Evolutionary conservation across 768 basidiomycete genomes (phyloP).

Genomic region (Boletus sp.): DNA sequence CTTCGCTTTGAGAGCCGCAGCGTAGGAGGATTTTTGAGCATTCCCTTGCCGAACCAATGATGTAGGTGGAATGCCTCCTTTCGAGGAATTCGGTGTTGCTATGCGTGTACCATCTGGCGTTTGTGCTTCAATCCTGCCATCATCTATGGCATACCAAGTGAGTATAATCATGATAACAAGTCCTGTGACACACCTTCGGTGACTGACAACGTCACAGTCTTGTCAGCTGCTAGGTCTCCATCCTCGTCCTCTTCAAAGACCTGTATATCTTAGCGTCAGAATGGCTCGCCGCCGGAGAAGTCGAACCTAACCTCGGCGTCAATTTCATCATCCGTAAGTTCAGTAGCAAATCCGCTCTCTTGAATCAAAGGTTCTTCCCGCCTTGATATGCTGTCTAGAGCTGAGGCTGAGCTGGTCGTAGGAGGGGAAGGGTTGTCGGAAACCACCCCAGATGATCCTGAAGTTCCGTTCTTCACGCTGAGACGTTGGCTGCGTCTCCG

Average conservation of each 20-base stretch:
- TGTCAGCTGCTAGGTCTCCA: constrained; percentile 68
- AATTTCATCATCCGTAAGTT: constrained; percentile 83
- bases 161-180: not conserved
- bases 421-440: constrained; percentile 14
- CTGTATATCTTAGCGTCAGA: constrained; percentile 29
- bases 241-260: constrained; percentile 89
- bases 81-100: constrained; percentile 71
- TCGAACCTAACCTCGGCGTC: constrained; percentile 58
- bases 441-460: constrained; percentile 11
- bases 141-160: constrained; percentile 51
- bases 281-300: not conserved
- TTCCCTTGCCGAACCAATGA: constrained; percentile 32
- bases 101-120: constrained; percentile 96
- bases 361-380: constrained; percentile 52
- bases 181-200: constrained; percentile 57
- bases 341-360: constrained; percentile 63
- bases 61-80: constrained; percentile 41
- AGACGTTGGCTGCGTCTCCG: constrained; percentile 83
- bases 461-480: constrained; percentile 57
- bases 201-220: constrained; percentile 82
- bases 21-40: constrained; percentile 68
- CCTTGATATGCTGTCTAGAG: constrained; percentile 25
- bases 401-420: constrained; percentile 26
- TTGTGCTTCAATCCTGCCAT: constrained; percentile 91
- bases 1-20: constrained; percentile 88